Conservation (phyloP, 495 filamentous ascomycete species). For the Lineolata rhizophorae region DNA sequence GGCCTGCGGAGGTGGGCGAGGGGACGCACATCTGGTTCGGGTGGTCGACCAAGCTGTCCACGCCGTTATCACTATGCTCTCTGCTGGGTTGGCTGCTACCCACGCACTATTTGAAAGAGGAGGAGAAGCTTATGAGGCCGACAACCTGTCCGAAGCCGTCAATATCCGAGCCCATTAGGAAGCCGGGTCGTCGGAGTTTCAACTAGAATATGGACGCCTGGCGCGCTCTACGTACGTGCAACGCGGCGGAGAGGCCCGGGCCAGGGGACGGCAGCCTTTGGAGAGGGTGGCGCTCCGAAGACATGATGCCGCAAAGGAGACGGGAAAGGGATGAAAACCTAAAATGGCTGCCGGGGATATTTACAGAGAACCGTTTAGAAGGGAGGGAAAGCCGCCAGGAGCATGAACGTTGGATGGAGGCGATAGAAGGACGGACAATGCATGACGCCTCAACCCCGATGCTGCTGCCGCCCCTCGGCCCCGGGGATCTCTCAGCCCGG, state of each 20-base stretch:
- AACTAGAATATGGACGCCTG: no score
- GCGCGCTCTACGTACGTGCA: conserved; percentile 56
- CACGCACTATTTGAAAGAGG: conserved; percentile 42
- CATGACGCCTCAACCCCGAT: no score
- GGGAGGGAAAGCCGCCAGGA: no score
- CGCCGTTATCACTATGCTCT: conserved; percentile 1
- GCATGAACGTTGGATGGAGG: no score
- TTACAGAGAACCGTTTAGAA: no score
- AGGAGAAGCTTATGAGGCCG: conserved; percentile 46
- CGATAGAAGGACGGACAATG: no score
- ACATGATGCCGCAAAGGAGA: no score
- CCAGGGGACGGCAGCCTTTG: conserved; percentile 54
- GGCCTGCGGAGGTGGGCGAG: no score
- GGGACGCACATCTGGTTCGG: conserved; percentile 22
- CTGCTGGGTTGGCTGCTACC: background rate
- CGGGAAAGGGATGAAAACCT: no score
- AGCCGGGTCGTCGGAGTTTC: background rate
- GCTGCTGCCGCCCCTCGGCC: no score
- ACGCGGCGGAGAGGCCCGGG: conserved; percentile 38
- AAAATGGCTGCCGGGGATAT: no score
- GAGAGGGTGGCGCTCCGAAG: conserved; percentile 42
- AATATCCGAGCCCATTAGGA: conserved; percentile 1
- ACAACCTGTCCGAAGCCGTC: conserved; percentile 12
- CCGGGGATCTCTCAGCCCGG: no score
- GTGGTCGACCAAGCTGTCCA: conserved; percentile 17